Evolutionary conservation across 768 basidiomycete species (phyloP), one percentile per base, ranked within the genome.

Genomic region (Rhizopogon vinicolor): DNA sequence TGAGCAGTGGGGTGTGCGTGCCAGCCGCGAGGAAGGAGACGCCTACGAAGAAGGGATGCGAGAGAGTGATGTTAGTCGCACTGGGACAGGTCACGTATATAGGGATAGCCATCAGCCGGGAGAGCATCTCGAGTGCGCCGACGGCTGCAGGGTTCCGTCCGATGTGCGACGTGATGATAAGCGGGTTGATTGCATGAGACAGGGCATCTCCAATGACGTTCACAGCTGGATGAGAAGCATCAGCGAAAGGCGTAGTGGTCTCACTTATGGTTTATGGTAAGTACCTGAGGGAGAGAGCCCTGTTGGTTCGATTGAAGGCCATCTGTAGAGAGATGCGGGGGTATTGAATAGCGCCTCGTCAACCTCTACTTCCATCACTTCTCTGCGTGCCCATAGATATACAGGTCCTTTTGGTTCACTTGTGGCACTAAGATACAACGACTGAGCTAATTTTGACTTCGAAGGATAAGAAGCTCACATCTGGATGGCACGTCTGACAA

Each of bases 341-440:
- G 67, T 57, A n/a, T 72, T 63, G 14, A 82, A 57, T 2, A 67
- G 54, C 3, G 67, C 58, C 3, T 70, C 57, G 18, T 80, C 74
- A 0, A 87, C 66, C 62, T 85, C 81, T 64, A 86, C 78, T 60
- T 89, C 87, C 75, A 83, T 83, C 0, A 78, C 76, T 63, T 89
- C 88, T n/a, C 88, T 76, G 16, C 85, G 76, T 12, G 79, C 85
- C 84, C 85, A 89, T 6, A 88, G 73, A 64, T 90, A 89, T 1
- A 86, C 85, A 0, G 88, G 88, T 0, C 88, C 87, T 63, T 80
- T 83, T 0, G 88, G 88, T 29, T 83, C 79, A 52, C 84, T 87
- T n/a, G 69, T 80, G 5, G 87, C 86, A 58, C 86, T 88, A 41
- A 8, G 22, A 31, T 8, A 31, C 43, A 43, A 25, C 51, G 57